phyloP scores from a whole-genome alignment of 1,284 basidiomycete species.

The Cerrena zonata region DNA sequence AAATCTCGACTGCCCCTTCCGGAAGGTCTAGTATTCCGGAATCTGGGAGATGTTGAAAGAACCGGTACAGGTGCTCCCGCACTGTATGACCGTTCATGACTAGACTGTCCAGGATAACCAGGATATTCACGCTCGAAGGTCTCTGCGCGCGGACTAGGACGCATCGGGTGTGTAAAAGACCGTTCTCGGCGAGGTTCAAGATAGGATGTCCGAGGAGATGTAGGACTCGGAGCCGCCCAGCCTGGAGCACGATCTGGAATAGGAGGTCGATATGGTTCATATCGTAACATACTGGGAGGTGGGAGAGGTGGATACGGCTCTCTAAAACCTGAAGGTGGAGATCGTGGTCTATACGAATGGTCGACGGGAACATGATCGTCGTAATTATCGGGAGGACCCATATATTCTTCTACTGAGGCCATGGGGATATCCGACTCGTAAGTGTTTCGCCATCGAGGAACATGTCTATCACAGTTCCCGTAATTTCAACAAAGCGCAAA shows the following conservation, averaged over 20 bases:
- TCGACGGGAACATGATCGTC: constrained; percentile 7
- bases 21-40: no score
- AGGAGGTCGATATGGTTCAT: constrained; percentile 25
- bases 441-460: constrained; percentile 4
- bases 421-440: background rate
- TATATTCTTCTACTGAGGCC: background rate
- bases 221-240: constrained; percentile 13
- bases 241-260: constrained; percentile 16
- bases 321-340: constrained; percentile 14
- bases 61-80: background rate
- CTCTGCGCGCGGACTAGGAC: background rate
- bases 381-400: background rate
- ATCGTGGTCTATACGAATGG: constrained; percentile 20
- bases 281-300: constrained; percentile 13
- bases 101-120: no score
- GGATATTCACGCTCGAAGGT: background rate
- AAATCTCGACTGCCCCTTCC: no score
- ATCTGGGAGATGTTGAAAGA: background rate
- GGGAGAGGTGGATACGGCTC: constrained; percentile 18
- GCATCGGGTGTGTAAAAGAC: background rate
- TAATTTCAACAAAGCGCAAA: background rate
- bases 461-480: constrained; percentile 3
- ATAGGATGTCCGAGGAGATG: constrained; percentile 10
- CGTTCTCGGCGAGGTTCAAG: constrained; percentile 4
- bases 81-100: constrained; percentile 2